phyloP scores from a whole-genome alignment of 768 basidiomycete species.

The Rhizopogon sp. region DNA sequence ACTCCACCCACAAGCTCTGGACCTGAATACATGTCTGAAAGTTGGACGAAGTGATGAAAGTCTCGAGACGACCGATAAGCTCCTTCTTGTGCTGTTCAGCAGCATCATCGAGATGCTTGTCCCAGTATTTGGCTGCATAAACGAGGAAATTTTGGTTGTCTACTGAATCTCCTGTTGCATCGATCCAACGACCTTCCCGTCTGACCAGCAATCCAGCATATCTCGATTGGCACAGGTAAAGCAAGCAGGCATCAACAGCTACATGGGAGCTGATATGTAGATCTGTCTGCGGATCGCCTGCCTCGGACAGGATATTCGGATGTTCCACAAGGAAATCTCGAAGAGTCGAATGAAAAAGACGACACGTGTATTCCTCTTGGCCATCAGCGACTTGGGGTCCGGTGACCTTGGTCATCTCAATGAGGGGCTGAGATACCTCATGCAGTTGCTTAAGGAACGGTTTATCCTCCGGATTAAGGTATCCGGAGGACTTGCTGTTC shows the following conservation, averaged over 20 bases:
- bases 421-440: background rate
- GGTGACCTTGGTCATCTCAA: background rate
- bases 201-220: constrained; percentile 15
- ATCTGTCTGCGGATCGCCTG: background rate
- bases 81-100: background rate
- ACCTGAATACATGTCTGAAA: constrained; percentile 27
- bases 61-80: constrained; percentile 9
- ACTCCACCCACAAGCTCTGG: constrained; percentile 26
- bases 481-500: background rate
- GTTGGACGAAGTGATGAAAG: constrained; percentile 22
- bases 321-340: background rate
- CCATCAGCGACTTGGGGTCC: background rate
- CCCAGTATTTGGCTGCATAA: constrained; percentile 30
- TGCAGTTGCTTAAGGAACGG: background rate
- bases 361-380: background rate
- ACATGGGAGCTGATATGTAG: background rate
- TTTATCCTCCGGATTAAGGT: background rate
- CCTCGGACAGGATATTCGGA: background rate
- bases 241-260: constrained; percentile 16
- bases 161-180: constrained; percentile 14
- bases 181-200: constrained; percentile 16
- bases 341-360: background rate
- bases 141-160: constrained; percentile 20
- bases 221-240: constrained; percentile 18
- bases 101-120: constrained; percentile 23